Evolutionary conservation across 2,329 filamentous ascomycete genomes (phyloP).

Genomic region (Ophiostoma populinum): DNA sequence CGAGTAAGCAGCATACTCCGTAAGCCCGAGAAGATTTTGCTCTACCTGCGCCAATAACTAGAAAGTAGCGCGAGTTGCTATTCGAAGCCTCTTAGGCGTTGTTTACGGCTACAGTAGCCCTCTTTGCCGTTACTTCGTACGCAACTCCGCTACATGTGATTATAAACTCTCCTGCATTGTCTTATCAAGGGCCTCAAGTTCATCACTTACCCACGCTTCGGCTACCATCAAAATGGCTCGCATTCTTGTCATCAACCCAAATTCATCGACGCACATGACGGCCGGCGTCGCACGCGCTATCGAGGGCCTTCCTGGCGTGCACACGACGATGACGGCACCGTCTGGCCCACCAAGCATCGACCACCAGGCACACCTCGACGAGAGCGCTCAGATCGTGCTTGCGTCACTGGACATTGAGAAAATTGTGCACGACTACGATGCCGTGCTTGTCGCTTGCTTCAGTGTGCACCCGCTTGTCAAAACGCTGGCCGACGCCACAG

Average conservation of each 20-base stretch:
- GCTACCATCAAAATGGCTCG: slow-evolving; percentile 13
- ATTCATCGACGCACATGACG: slow-evolving; percentile 60
- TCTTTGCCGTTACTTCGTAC: too few species aligned
- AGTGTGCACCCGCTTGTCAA: slow-evolving; percentile 65
- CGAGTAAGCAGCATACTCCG: too few species aligned
- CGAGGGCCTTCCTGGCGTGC: slow-evolving; percentile 26
- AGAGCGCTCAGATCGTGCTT: slow-evolving; percentile 46
- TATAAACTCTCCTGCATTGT: too few species aligned
- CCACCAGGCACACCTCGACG: slow-evolving; percentile 47
- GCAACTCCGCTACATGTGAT: too few species aligned
- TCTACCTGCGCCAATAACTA: too few species aligned
- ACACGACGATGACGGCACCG: slow-evolving; percentile 51
- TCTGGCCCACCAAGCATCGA: slow-evolving; percentile 61
- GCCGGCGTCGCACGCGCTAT: slow-evolving; percentile 38
- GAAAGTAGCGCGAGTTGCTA: too few species aligned
- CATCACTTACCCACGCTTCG: too few species aligned
- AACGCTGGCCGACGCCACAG: slow-evolving; percentile 25
- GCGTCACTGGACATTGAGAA: slow-evolving; percentile 27
- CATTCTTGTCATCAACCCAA: slow-evolving; percentile 64
- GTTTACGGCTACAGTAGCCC: too few species aligned
- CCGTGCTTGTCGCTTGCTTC: slow-evolving; percentile 77
- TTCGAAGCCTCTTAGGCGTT: too few species aligned
- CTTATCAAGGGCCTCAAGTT: too few species aligned
- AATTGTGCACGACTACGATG: slow-evolving; percentile 39
- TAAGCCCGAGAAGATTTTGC: too few species aligned